A percentile compares a stretch with the other conserved stretches of the same genome.
These are phyloP conservation scores for Endocalyx cinctus DNA, from an alignment of 2,329 filamentous ascomycete species.

Conservation along the genomic window DNA sequence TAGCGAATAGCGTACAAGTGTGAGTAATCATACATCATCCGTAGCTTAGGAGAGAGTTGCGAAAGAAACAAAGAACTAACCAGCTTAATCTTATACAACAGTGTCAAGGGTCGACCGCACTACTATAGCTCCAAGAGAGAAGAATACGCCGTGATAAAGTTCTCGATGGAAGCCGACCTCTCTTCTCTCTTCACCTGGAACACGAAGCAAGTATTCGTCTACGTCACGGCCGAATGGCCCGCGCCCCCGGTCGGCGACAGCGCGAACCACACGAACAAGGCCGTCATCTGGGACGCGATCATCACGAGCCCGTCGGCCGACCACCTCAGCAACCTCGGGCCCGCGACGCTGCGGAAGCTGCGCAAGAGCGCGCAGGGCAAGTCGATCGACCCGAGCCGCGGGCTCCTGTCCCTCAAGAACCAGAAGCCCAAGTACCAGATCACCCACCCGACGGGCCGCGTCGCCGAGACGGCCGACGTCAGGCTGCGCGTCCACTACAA, in stretches of 20 bases:
- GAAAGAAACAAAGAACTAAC: too few relatives aligned
- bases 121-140: slow-evolving; percentile 92
- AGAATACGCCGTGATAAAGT: slow-evolving; percentile 92
- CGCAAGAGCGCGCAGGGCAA: slow-evolving; percentile 55
- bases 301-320: slow-evolving; percentile 70
- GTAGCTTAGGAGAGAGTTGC: too few relatives aligned
- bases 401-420: slow-evolving; percentile 72
- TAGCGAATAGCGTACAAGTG: slow-evolving; percentile 79
- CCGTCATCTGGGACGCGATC: slow-evolving; percentile 94
- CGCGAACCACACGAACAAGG: slow-evolving; percentile 54
- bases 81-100: slow-evolving; percentile 31
- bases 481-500: slow-evolving; percentile 86
- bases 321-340: slow-evolving; percentile 57
- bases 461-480: slow-evolving; percentile 70
- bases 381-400: slow-evolving; percentile 55
- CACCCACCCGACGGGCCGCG: slow-evolving; percentile 76
- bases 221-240: slow-evolving; percentile 77
- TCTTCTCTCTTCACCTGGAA: slow-evolving; percentile 97
- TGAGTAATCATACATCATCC: slow-evolving; percentile 34
- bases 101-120: slow-evolving; percentile 85
- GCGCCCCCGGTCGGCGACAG: slow-evolving; percentile 28
- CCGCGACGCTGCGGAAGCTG: slow-evolving; percentile 58
- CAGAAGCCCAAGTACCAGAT: slow-evolving; percentile 97
- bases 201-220: slow-evolving; percentile 97
- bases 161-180: slow-evolving; percentile 88